Evolutionary conservation across 441 rosid genomes (phyloP), one percentile per base, ranked within the genome.

Genomic region (Macaranga tanarius): DNA sequence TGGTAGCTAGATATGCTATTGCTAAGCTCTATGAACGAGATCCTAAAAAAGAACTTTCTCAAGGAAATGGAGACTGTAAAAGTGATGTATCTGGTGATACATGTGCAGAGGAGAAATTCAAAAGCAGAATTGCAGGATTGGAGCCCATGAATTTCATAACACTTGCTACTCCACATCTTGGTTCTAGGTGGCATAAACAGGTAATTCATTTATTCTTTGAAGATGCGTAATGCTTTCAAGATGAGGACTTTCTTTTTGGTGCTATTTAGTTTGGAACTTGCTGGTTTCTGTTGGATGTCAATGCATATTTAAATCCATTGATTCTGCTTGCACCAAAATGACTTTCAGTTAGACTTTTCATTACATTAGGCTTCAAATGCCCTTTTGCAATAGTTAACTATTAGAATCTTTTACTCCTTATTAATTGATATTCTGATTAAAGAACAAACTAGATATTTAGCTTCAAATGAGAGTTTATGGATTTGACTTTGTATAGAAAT

Each of bases 181-280:
- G 97, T 79, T 90, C 95, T 60, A 82, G 88, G 73, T 85, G 96
- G 81, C 97, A 90, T 83, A 90, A 86, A 73, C 97, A 94, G 95
- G 98, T 92, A 69, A 73, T 71, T 47, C 40, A 54, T 40, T 65
- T 64, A 23, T 45, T 58, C 42, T 62, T 63, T 62, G 51, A n/a
- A n/a, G 63, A 34, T 45, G n/a, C n/a, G n/a, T n/a, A n/a, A 11
- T 28, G 67, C 60, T 25, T 54, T 50, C 69, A 20, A 67, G 45
- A 38, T 7, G n/a, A 31, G 50, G 31, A 20, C 20, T 52, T 72
- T 20, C 11, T 73, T 70, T 61, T 23, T 31, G 38, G 17, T 65
- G 9, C 51, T 12, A n/a, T 31, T 72, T 7, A 7, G 23, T 26
- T 58, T 12, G 2, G 19, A 25, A 20, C n/a, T 22, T 55, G 40